Evolutionary conservation across 2,329 filamentous ascomycete species (phyloP).

Genomic region (Venturia pyrina): DNA sequence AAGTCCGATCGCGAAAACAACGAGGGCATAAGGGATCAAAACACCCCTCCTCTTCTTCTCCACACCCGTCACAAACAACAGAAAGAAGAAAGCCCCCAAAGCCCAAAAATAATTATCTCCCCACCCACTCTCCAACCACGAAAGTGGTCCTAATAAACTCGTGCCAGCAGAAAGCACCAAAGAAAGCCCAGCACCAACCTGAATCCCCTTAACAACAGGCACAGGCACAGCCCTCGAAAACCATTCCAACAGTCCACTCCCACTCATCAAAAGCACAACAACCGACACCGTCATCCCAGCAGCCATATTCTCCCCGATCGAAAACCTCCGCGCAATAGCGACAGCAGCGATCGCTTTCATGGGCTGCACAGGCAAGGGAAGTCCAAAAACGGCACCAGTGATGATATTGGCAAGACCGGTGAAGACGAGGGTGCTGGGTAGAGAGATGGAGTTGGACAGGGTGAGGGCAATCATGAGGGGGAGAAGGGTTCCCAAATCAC

Average conservation of each 20-base stretch:
- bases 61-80: slow-evolving; percentile 51
- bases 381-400: slow-evolving; percentile 73
- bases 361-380: slow-evolving; percentile 84
- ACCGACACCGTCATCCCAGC: slow-evolving; percentile 71
- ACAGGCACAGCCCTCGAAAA: slow-evolving; percentile 68
- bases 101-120: slow-evolving; percentile 75
- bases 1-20: slow-evolving; percentile 60
- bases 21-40: slow-evolving; percentile 67
- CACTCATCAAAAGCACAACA: slow-evolving; percentile 65
- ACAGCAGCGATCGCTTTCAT: slow-evolving; percentile 87
- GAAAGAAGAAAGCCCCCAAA: slow-evolving; percentile 57
- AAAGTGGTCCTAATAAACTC: slow-evolving; percentile 55
- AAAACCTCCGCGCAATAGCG: slow-evolving; percentile 62
- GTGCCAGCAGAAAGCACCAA: slow-evolving; percentile 69
- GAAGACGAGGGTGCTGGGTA: slow-evolving; percentile 78
- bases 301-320: slow-evolving; percentile 62
- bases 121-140: slow-evolving; percentile 55
- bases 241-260: slow-evolving; percentile 55
- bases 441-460: slow-evolving; percentile 64
- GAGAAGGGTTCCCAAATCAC: slow-evolving; percentile 81
- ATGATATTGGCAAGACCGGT: slow-evolving; percentile 79
- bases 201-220: slow-evolving; percentile 88
- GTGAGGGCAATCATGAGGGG: slow-evolving; percentile 83
- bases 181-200: slow-evolving; percentile 81
- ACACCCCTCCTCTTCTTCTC: neutral